A percentile compares a stretch with the other conserved stretches of the same genome.
Conservation (phyloP, 257 asterid species). For the Rehmannia glutinosa region DNA sequence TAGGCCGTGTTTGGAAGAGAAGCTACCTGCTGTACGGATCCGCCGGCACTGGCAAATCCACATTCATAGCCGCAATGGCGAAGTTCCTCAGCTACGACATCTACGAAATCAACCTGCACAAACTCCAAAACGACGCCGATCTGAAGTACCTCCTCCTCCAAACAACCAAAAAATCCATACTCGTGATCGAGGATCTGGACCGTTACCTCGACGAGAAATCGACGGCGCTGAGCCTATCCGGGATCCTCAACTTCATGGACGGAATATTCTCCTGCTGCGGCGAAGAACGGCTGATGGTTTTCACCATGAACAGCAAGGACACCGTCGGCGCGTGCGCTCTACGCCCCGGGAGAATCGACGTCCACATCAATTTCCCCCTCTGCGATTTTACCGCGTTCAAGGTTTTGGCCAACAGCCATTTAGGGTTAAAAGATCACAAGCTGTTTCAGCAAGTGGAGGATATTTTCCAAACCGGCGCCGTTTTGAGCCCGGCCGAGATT, state of each 20-base stretch:
- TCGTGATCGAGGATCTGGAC: conserved; percentile 85
- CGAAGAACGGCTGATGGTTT: conserved; percentile 78
- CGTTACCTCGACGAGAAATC: conserved; percentile 49
- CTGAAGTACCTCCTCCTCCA: conserved; percentile 63
- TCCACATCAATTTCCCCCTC: conserved; percentile 69
- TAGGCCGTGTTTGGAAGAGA: conserved; percentile 93
- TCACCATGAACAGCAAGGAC: conserved; percentile 69
- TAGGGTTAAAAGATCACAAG: conserved; percentile 80
- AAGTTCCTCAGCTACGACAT: conserved; percentile 63
- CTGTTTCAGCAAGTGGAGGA: conserved; percentile 76
- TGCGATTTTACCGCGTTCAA: conserved; percentile 80
- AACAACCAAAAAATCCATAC: conserved; percentile 58
- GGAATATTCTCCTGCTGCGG: conserved; percentile 86
- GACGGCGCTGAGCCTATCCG: conserved; percentile 54
- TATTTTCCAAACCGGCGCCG: conserved; percentile 69
- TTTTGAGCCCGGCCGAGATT: conserved; percentile 78
- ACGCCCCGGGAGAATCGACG: conserved; percentile 86
- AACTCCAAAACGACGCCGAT: conserved; percentile 64
- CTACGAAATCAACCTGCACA: conserved; percentile 68
- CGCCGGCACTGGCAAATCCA: conserved; percentile 86
- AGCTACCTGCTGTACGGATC: conserved; percentile 78
- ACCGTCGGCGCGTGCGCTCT: conserved; percentile 53
- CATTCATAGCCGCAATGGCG: conserved; percentile 77
- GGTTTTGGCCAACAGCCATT: conserved; percentile 58
- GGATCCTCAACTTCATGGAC: conserved; percentile 84